A percentile compares a stretch with the other conserved stretches of the same genome.
Conservation (phyloP, 257 asterid species). For the Eustoma russellianum region DNA sequence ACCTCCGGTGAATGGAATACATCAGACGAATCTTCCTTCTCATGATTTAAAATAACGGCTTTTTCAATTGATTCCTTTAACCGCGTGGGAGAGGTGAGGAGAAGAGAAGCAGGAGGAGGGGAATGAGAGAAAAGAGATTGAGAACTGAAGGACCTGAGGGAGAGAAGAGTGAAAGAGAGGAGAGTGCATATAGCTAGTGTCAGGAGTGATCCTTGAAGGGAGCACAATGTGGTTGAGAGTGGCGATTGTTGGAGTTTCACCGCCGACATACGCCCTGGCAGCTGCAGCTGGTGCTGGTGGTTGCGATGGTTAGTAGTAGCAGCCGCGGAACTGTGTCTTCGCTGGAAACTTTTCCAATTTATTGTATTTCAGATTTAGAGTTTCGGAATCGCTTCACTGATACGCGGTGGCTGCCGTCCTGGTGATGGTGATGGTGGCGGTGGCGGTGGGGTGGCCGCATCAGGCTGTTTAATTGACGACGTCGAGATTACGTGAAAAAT, state of each 20-base stretch:
- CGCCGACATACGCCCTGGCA: constrained; percentile 49
- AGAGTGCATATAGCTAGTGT: constrained; percentile 61
- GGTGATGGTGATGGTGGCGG: too few species aligned
- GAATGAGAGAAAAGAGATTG: constrained; percentile 36
- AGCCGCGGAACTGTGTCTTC: too few species aligned
- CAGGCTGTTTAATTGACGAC: too few species aligned
- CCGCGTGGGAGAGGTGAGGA: constrained; percentile 9
- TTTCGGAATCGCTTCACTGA: too few species aligned
- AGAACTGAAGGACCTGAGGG: constrained; percentile 53
- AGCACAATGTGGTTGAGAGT: constrained; percentile 29
- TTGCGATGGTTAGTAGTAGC: too few species aligned
- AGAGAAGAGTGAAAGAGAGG: constrained; percentile 54
- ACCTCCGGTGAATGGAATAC: constrained; percentile 69
- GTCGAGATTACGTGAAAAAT: too few species aligned
- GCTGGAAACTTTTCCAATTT: too few species aligned
- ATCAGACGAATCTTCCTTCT: constrained; percentile 22
- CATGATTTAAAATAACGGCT: constrained; percentile 15
- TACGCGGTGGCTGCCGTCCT: too few species aligned
- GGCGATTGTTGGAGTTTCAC: constrained; percentile 36
- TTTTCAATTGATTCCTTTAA: neutral
- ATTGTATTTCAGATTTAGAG: too few species aligned
- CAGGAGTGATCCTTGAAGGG: constrained; percentile 61
- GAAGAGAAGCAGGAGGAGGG: constrained; percentile 13
- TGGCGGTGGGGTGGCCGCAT: too few species aligned
- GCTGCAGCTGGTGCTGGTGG: too few species aligned